Base-by-base conservation (phyloP, 306 rosid species). In the Oxytropis ochrocephala region DNA sequence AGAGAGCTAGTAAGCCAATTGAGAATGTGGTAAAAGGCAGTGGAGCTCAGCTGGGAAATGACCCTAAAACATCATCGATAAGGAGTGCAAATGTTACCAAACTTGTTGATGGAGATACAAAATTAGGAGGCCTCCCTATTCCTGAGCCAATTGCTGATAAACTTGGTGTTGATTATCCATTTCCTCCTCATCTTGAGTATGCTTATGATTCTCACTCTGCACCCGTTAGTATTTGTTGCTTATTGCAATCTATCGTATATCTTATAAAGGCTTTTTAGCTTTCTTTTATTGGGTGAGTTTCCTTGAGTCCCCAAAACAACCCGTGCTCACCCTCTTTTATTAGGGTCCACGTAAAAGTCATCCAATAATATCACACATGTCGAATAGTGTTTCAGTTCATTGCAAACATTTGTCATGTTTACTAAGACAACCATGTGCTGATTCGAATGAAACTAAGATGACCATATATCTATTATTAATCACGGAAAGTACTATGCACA, bases 151-250 rank as follows among this genome's bases (percentile, higher is more conserved):
- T 94, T 79, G 95, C 96, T 49, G 84, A 87, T 11, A 81, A 85
- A 75, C 89, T 94, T 80, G 96, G 96, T 53, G 95, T 94, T 44
- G 94, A 94, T 79, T 94, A 90, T 79, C 90, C 92, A 67, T 91
- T 90, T 82, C 96, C 97, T 82, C 92, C 96, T 51, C 83, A 88
- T 65, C 91, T 94, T 44, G 96, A 85, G 97, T 94, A 86, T 24
- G 91, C 51, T 54, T 5, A 74, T 69, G 30, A 57, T 54, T 71
- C 70, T 72, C 50, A 19, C 59, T 70, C 68, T 75, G 44, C 16
- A 48, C 49, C 56, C 51, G 13, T 75, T 53, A 6, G 39, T 55
- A 17, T 62, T 76, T 38, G 61, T 62, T 62, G 46, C 24, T 57
- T 75, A 6, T 39, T 72, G 59, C 41, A 47, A 5, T 17, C 5